A percentile compares a stretch with the other conserved stretches of the same genome.
Evolutionary conservation across 169 alveolate genomes (phyloP).

Genomic region (Theileria annulata): DNA sequence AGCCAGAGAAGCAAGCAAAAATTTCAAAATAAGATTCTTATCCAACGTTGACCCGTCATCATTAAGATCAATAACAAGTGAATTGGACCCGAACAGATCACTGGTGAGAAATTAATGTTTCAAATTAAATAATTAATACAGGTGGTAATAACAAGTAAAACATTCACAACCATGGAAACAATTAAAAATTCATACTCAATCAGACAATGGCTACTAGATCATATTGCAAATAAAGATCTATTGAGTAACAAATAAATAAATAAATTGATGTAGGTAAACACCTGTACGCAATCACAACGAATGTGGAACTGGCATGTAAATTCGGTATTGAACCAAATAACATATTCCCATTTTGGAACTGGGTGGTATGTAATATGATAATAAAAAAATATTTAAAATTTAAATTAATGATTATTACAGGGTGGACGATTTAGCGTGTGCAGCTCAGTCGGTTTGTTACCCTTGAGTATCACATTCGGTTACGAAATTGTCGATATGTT

Average conservation of each 20-base stretch:
- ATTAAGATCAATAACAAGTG: constrained; percentile 88
- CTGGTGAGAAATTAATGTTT: constrained; percentile 39
- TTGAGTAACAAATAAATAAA: constrained; percentile 29
- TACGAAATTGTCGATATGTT: constrained; percentile 82
- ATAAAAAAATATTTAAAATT: neutral
- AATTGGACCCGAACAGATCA: constrained; percentile 92
- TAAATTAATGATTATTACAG: constrained; percentile 10
- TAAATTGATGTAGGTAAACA: constrained; percentile 74
- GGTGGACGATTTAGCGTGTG: constrained; percentile 98
- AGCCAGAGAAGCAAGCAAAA: constrained; percentile 45
- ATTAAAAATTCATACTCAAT: constrained; percentile 94
- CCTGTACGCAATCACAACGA: constrained; percentile 93
- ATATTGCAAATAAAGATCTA: constrained; percentile 64
- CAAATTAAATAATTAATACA: constrained; percentile 28
- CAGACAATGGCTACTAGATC: constrained; percentile 86
- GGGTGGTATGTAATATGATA: constrained; percentile 85
- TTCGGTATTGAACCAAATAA: constrained; percentile 92
- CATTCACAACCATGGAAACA: constrained; percentile 99
- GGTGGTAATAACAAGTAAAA: constrained; percentile 93
- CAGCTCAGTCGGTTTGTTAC: constrained; percentile 98
- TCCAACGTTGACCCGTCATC: constrained; percentile 99
- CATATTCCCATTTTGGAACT: constrained; percentile 99
- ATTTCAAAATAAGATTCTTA: constrained; percentile 87
- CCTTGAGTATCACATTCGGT: constrained; percentile 92
- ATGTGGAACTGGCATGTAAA: constrained; percentile 86